phyloP scores from a whole-genome alignment of 1,284 basidiomycete genomes.

The Rhodotorula glutinis region DNA sequence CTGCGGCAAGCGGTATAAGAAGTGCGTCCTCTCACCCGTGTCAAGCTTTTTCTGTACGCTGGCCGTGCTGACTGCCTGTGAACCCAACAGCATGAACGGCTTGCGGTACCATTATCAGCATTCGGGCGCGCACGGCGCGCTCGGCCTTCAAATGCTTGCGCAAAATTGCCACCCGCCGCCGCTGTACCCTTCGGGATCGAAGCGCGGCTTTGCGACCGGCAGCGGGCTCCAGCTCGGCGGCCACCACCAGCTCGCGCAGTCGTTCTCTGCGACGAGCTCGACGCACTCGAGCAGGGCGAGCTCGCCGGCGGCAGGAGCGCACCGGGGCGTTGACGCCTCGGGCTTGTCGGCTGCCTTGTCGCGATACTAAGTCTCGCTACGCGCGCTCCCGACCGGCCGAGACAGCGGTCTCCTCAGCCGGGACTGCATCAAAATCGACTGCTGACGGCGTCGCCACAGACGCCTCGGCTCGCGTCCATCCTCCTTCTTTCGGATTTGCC shows the following conservation, averaged over 20 bases:
- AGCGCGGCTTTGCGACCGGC: constrained; percentile 12
- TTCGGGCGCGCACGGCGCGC: constrained; percentile 86
- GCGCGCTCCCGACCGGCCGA: too few relatives aligned
- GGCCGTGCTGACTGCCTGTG: not conserved
- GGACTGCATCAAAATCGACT: too few relatives aligned
- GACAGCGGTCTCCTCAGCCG: too few relatives aligned
- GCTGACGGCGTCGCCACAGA: too few relatives aligned
- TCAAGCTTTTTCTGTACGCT: not conserved
- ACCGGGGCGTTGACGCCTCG: constrained; percentile 11
- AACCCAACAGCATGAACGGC: constrained; percentile 69
- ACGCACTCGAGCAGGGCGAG: constrained; percentile 10
- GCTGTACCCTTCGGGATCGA: constrained; percentile 43
- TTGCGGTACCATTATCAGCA: constrained; percentile 93
- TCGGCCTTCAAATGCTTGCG: constrained; percentile 77
- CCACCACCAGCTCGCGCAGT: constrained; percentile 24
- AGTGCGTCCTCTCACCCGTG: constrained; percentile 48
- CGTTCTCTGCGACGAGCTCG: constrained; percentile 7
- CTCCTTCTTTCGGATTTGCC: not conserved
- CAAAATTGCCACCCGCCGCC: constrained; percentile 66
- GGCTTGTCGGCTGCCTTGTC: not conserved
- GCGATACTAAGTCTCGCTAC: not conserved
- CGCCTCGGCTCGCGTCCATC: not conserved
- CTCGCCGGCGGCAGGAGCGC: constrained; percentile 2
- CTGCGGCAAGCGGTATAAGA: constrained; percentile 92
- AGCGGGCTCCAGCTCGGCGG: not conserved